Evolutionary conservation across 768 basidiomycete species (phyloP).

Genomic region (Boletus fagicola): DNA sequence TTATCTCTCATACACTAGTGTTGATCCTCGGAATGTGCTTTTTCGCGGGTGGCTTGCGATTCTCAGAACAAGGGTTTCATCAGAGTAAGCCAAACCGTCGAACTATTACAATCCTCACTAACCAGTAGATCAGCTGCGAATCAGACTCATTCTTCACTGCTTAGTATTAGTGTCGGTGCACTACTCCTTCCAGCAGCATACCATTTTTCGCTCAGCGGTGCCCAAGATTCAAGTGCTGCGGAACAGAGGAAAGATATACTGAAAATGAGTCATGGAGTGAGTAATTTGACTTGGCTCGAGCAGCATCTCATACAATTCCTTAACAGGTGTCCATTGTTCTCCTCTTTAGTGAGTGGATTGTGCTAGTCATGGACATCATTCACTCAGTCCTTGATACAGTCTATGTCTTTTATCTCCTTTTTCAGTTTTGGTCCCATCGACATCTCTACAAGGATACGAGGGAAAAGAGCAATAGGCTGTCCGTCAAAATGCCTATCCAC

Average conservation of each 20-base stretch:
- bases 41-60: slow-evolving; percentile 77
- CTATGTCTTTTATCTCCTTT: slow-evolving; percentile 50
- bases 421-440: slow-evolving; percentile 57
- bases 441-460: slow-evolving; percentile 50
- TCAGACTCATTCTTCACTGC: slow-evolving; percentile 71
- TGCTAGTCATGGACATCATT: background rate
- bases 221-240: slow-evolving; percentile 14
- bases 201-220: slow-evolving; percentile 49
- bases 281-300: slow-evolving; percentile 18
- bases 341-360: slow-evolving; percentile 43
- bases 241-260: slow-evolving; percentile 44
- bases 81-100: slow-evolving; percentile 47
- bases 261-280: slow-evolving; percentile 51
- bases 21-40: slow-evolving; percentile 90
- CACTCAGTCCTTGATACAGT: slow-evolving; percentile 32
- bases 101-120: background rate
- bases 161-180: slow-evolving; percentile 78
- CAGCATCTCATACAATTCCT: slow-evolving; percentile 2
- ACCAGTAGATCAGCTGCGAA: slow-evolving; percentile 43
- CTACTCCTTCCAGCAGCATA: slow-evolving; percentile 79
- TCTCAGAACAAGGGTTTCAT: slow-evolving; percentile 78
- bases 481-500: slow-evolving; percentile 34
- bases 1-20: slow-evolving; percentile 40
- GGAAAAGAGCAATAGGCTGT: slow-evolving; percentile 42
- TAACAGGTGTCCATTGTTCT: slow-evolving; percentile 50